phyloP scores from a whole-genome alignment of 2,329 filamentous ascomycete species.

The Paecilomyces sp. region DNA sequence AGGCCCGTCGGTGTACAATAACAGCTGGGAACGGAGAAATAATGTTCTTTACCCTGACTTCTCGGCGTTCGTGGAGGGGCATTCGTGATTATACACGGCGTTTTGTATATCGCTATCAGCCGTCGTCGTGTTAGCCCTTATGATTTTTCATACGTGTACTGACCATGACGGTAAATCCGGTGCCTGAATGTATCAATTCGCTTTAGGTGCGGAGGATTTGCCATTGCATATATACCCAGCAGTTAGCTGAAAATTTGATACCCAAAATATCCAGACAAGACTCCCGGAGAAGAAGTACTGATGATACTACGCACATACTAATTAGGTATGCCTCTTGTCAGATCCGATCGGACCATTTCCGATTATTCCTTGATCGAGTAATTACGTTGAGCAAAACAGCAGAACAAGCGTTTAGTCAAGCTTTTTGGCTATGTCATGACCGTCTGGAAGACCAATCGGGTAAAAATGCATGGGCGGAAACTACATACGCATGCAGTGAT shows the following conservation, averaged over 20 bases:
- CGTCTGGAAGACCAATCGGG: neutral
- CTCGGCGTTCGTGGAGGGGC: neutral
- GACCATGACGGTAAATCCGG: neutral
- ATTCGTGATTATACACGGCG: neutral
- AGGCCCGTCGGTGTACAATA: conserved; percentile 41
- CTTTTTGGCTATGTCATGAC: neutral
- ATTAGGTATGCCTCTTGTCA: neutral
- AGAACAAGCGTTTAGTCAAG: neutral
- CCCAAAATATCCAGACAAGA: neutral
- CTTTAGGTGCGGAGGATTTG: neutral
- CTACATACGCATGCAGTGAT: neutral
- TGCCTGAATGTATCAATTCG: neutral
- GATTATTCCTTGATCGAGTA: neutral
- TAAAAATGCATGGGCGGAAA: neutral
- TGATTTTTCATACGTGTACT: neutral
- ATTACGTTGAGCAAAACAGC: neutral
- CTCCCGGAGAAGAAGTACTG: neutral
- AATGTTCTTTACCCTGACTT: neutral
- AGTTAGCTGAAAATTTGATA: neutral
- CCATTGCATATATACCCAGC: neutral
- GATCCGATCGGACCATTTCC: neutral
- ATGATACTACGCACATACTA: no score
- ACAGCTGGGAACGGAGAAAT: neutral
- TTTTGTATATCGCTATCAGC: neutral
- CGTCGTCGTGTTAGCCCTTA: neutral